These are phyloP conservation scores for Mycena vitilis DNA, from an alignment of 768 basidiomycete genomes.

Conservation along the genomic window DNA sequence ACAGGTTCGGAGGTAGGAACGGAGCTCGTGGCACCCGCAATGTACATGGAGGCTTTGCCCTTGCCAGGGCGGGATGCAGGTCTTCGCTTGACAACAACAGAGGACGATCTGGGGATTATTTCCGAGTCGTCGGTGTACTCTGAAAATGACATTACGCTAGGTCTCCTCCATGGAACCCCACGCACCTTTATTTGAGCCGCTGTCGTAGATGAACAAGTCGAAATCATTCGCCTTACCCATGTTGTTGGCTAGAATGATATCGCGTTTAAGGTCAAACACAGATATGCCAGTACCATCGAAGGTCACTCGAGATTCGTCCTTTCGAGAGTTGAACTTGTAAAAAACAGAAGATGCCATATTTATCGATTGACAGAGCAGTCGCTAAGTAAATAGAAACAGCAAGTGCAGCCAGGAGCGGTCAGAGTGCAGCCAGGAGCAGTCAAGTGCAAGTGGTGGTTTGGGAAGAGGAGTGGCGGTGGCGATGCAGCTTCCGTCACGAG, in stretches of 20 bases:
- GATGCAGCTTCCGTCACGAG: neutral
- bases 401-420: slow-evolving; percentile 3
- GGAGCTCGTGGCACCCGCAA: slow-evolving; percentile 58
- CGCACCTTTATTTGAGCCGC: slow-evolving; percentile 89
- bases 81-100: slow-evolving; percentile 91
- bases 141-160: slow-evolving; percentile 44
- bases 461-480: slow-evolving; percentile 5
- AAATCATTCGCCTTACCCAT: slow-evolving; percentile 98
- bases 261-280: slow-evolving; percentile 98
- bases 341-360: slow-evolving; percentile 94
- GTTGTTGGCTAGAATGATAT: slow-evolving; percentile 96
- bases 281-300: slow-evolving; percentile 99
- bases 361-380: slow-evolving; percentile 52
- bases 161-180: slow-evolving; percentile 3
- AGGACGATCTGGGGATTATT: slow-evolving; percentile 94
- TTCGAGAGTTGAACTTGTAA: slow-evolving; percentile 97
- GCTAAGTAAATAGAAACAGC: slow-evolving; percentile 39
- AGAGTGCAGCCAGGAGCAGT: slow-evolving; percentile 4
- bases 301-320: slow-evolving; percentile 92
- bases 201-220: slow-evolving; percentile 90
- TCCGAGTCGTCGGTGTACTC: slow-evolving; percentile 93
- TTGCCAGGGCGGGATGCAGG: slow-evolving; percentile 86
- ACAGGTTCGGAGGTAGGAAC: slow-evolving; percentile 63
- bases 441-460: slow-evolving; percentile 2
- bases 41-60: slow-evolving; percentile 84